phyloP scores from a whole-genome alignment of 805 yeast species.

The Cyberlindnera xishuangbannaensis region DNA sequence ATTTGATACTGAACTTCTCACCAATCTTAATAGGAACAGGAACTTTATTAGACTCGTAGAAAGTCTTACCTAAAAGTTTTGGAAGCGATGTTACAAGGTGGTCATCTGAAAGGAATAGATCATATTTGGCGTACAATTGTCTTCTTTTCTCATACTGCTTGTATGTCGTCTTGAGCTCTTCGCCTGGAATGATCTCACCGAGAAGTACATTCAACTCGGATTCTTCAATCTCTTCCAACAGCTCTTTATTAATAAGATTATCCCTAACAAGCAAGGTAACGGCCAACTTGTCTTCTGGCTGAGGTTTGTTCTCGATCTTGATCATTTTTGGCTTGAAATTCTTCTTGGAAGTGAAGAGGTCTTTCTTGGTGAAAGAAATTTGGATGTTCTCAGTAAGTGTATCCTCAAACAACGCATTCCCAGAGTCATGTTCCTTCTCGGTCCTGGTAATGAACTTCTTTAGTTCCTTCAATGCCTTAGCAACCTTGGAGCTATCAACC shows the following conservation, averaged over 20 bases:
- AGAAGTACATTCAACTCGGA: constrained; percentile 26
- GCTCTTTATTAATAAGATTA: constrained; percentile 33
- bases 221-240: constrained; percentile 24
- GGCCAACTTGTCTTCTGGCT: constrained; percentile 34
- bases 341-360: constrained; percentile 53
- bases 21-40: constrained; percentile 61
- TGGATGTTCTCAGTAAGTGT: constrained; percentile 41
- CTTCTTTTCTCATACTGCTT: constrained; percentile 88
- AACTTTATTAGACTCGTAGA: constrained; percentile 55
- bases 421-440: constrained; percentile 29
- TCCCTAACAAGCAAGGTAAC: constrained; percentile 72
- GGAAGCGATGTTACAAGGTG: constrained; percentile 77
- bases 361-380: constrained; percentile 60
- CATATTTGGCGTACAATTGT: constrained; percentile 60
- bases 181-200: constrained; percentile 57
- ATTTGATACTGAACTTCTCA: constrained; percentile 37
- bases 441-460: constrained; percentile 44
- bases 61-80: constrained; percentile 72
- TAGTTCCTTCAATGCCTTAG: constrained; percentile 60
- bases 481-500: constrained; percentile 29
- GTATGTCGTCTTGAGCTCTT: constrained; percentile 76
- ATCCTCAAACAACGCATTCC: constrained; percentile 53
- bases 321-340: constrained; percentile 33
- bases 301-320: constrained; percentile 35
- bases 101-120: constrained; percentile 81